Evolutionary conservation across 192 early-diverging fungal genomes (phyloP).

Genomic region (Coemansia sp.): DNA sequence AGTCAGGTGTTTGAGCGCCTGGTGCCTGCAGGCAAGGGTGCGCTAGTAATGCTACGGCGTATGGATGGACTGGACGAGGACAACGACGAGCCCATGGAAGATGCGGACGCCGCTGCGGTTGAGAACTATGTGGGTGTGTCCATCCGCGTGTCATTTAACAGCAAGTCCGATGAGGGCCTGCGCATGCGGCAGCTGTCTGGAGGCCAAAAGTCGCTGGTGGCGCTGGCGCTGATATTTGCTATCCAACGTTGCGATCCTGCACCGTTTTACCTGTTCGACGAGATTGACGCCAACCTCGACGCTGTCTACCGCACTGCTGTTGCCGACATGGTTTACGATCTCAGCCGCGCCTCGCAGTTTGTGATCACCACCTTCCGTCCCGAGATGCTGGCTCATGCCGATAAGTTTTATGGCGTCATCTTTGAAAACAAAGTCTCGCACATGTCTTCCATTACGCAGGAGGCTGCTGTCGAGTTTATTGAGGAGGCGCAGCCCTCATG

Average conservation of each 20-base stretch:
- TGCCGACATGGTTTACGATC: conserved; percentile 90
- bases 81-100: conserved; percentile 47
- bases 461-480: conserved; percentile 67
- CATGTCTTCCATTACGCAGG: conserved; percentile 72
- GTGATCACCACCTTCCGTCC: conserved; percentile 98
- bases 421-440: conserved; percentile 94
- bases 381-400: conserved; percentile 85
- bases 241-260: conserved; percentile 98
- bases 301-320: conserved; percentile 92
- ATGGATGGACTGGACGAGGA: conserved; percentile 54
- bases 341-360: conserved; percentile 87
- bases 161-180: conserved; percentile 79
- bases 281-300: conserved; percentile 98
- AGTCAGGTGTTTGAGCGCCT: conserved; percentile 84
- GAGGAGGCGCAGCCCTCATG: conserved; percentile 34
- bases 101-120: conserved; percentile 43
- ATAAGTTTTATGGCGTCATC: conserved; percentile 97
- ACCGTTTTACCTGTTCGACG: conserved; percentile 99
- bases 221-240: conserved; percentile 95
- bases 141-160: conserved; percentile 93
- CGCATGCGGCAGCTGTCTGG: conserved; percentile 95
- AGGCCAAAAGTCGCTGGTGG: conserved; percentile 97
- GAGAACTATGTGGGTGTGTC: conserved; percentile 91
- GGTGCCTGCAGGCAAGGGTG: conserved; percentile 81
- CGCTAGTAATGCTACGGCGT: conserved; percentile 80